These are phyloP conservation scores for Lojkania enalia DNA, from an alignment of 2,329 filamentous ascomycete species.

Conservation along the genomic window DNA sequence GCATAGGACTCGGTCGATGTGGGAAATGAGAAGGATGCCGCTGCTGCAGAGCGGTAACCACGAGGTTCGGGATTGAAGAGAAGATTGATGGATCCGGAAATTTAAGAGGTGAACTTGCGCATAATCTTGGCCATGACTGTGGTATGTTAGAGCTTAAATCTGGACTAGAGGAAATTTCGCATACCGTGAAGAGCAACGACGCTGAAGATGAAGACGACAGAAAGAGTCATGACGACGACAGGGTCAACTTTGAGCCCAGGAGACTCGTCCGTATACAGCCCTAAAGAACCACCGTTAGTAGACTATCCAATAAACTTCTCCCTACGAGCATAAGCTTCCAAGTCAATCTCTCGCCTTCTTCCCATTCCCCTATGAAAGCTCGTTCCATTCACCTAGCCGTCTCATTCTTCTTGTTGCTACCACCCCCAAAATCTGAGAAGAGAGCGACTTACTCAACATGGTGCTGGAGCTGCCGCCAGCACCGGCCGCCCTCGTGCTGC, in stretches of 20 bases:
- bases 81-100: constrained; percentile 10
- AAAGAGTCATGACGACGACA: constrained; percentile 93
- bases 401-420: background rate
- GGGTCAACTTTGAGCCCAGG: constrained; percentile 97
- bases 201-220: constrained; percentile 97
- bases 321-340: background rate
- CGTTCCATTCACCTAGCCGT: background rate
- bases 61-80: constrained; percentile 8
- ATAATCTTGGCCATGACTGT: constrained; percentile 94
- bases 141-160: constrained; percentile 18
- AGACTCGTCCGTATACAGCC: constrained; percentile 97
- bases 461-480: constrained; percentile 96
- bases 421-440: background rate
- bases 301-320: constrained; percentile 18
- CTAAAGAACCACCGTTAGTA: no score
- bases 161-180: constrained; percentile 42
- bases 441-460: constrained; percentile 81
- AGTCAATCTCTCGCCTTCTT: constrained; percentile 1
- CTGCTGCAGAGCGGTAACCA: constrained; percentile 27
- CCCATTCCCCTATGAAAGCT: constrained; percentile 3
- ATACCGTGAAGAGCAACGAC: constrained; percentile 96
- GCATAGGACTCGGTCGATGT: constrained; percentile 5
- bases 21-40: constrained; percentile 14
- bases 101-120: constrained; percentile 73
- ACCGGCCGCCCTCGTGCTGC: constrained; percentile 88